Evolutionary conservation across 225 moss, liverwort and hornwort genomes (phyloP).

Genomic region (Thuidium tamariscinum): DNA sequence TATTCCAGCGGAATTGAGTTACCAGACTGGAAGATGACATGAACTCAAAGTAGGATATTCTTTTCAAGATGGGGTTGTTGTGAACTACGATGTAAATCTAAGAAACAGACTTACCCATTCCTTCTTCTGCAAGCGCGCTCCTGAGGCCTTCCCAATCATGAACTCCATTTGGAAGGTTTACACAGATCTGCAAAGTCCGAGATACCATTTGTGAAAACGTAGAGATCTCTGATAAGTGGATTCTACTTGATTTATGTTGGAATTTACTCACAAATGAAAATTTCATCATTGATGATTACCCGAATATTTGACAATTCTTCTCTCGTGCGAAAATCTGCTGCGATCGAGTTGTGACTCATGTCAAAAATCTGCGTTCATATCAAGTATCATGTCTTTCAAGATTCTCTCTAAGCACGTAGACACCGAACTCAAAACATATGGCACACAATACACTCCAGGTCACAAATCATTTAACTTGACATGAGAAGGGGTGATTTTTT

Average conservation of each 20-base stretch:
- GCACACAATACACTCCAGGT: neutral
- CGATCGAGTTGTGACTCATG: neutral
- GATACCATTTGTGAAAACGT: neutral
- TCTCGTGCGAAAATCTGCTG: neutral
- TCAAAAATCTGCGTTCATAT: slow-evolving; percentile 7
- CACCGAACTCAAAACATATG: neutral
- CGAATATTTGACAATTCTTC: neutral
- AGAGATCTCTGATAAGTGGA: neutral
- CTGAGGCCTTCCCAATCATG: neutral
- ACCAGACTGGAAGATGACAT: neutral
- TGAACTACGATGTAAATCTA: neutral
- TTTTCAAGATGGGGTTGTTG: too few relatives aligned
- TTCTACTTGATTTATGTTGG: neutral
- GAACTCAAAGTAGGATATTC: neutral
- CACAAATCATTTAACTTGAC: neutral
- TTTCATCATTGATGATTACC: neutral
- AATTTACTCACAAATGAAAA: neutral
- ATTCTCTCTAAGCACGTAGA: neutral
- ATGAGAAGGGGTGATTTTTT: neutral
- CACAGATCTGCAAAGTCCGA: neutral
- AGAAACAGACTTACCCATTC: neutral
- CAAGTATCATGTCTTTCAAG: neutral
- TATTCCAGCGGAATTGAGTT: neutral
- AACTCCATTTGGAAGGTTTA: neutral
- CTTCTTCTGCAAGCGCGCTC: neutral